Percentiles rank a stretch among this genome's conserved stretches.
Conservation (phyloP, 2,329 filamentous ascomycete species). For the Teratosphaeria pseudoeucalypti region DNA sequence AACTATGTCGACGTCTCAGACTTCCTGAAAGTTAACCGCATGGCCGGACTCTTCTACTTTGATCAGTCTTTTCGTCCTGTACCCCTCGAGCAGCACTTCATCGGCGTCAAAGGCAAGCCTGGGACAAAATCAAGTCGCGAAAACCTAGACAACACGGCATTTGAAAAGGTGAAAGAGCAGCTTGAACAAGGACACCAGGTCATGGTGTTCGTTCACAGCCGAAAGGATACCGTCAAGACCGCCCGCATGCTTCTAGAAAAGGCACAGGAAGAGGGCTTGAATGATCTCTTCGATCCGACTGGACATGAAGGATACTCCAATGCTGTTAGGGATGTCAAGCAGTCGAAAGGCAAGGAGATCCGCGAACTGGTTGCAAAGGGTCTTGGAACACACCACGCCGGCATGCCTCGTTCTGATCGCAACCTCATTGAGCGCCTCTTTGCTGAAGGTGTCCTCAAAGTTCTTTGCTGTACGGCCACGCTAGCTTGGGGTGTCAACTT, state of each 20-base stretch:
- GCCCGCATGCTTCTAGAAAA: conserved; percentile 79
- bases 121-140: conserved; percentile 73
- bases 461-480: conserved; percentile 95
- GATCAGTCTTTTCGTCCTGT: conserved; percentile 93
- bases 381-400: conserved; percentile 89
- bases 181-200: conserved; percentile 84
- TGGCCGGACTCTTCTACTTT: conserved; percentile 92
- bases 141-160: conserved; percentile 77
- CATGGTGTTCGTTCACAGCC: conserved; percentile 98
- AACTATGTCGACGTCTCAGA: conserved; percentile 97
- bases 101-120: conserved; percentile 87
- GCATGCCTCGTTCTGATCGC: conserved; percentile 86
- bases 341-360: conserved; percentile 74
- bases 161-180: conserved; percentile 94
- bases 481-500: conserved; percentile 98
- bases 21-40: conserved; percentile 90
- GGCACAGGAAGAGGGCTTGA: conserved; percentile 67
- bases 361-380: conserved; percentile 84
- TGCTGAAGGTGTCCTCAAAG: conserved; percentile 81
- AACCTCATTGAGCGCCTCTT: conserved; percentile 95
- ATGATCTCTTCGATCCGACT: conserved; percentile 73
- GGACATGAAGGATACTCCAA: conserved; percentile 69
- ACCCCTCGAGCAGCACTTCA: conserved; percentile 91
- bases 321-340: conserved; percentile 74
- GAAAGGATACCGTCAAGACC: conserved; percentile 84